phyloP scores from a whole-genome alignment of 75 land plant genomes.

The Ceratopteris richardii region DNA sequence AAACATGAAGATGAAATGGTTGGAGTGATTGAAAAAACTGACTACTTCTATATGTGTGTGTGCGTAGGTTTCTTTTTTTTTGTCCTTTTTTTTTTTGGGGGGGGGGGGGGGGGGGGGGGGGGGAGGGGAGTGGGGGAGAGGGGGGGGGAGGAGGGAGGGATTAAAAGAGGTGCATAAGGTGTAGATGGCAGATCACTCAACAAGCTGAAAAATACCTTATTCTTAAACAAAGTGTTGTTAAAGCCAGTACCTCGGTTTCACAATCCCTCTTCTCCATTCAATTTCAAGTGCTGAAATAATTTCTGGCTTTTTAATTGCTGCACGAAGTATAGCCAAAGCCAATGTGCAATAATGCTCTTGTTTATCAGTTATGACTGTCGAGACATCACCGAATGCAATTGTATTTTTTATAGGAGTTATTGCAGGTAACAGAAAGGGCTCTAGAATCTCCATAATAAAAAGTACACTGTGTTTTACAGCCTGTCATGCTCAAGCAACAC shows the following conservation, averaged over 20 bases:
- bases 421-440: slow-evolving; percentile 77
- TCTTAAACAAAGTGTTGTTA: no score
- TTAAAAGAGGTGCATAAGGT: no score
- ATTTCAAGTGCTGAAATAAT: slow-evolving; percentile 81
- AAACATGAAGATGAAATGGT: no score
- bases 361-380: slow-evolving; percentile 42
- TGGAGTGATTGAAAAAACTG: no score
- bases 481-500: slow-evolving; percentile 29
- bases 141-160: no score
- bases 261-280: slow-evolving; percentile 80
- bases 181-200: no score
- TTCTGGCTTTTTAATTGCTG: slow-evolving; percentile 51
- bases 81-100: no score
- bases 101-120: no score
- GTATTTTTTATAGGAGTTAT: slow-evolving; percentile 35
- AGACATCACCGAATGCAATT: slow-evolving; percentile 73
- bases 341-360: slow-evolving; percentile 47
- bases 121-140: no score
- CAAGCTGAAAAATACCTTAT: no score
- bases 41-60: no score
- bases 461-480: slow-evolving; percentile 66
- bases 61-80: no score
- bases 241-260: slow-evolving; percentile 78
- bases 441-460: slow-evolving; percentile 88
- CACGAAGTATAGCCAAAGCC: slow-evolving; percentile 63